Evolutionary conservation across 805 yeast species (phyloP), one percentile per base, ranked within the genome.

Genomic region (Teunomyces atbi): DNA sequence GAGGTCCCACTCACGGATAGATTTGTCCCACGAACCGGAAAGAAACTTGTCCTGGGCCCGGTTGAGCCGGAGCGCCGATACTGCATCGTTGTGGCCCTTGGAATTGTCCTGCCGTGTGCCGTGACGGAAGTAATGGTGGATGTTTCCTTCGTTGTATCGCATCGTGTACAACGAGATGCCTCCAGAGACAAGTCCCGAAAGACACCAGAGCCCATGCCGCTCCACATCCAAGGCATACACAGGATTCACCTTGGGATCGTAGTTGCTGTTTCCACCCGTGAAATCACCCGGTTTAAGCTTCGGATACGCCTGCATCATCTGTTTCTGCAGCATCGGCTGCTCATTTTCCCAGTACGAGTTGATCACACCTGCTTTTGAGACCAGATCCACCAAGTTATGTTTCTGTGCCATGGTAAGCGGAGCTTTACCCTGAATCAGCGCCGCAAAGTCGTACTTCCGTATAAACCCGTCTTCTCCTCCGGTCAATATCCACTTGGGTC

Each of bases 381-480:
- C 80, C 1, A 94, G 79, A 61, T 94, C 99, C 19, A 89, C 89
- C 42, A 90, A 73, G 41, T 88, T 86, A 64, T 94, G 98, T 58
- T 81, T 82, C 63, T 94, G 99, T 2, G 96, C 89, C 49, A 90
- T 87, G 0, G 98, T 92, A 44, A 94, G 71, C 4, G 94, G 92
- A 5, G 85, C 73, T 54, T 86, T 86, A 13, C 97, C 97, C 57
- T 87, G 91, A 19, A 94, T 78, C 1, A 97, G 86, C 28, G 84
- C 85, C 33, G 83, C 76, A 51, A 94, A 84, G 65, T 94, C 96
- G 67, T 85, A 94, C 60, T 87, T 90, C 41, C 99, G 73, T 28
- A 94, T 86, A 57, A 83, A 88, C 4, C 99, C 99, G 64, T 94
- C 99, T 53, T 86, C 92, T 7, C 98, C 98, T 16, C 99, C 99